Percentiles rank a stretch among this genome's conserved stretches.
Evolutionary conservation across 768 basidiomycete species (phyloP).

Genomic region (Termitomyces sp.): DNA sequence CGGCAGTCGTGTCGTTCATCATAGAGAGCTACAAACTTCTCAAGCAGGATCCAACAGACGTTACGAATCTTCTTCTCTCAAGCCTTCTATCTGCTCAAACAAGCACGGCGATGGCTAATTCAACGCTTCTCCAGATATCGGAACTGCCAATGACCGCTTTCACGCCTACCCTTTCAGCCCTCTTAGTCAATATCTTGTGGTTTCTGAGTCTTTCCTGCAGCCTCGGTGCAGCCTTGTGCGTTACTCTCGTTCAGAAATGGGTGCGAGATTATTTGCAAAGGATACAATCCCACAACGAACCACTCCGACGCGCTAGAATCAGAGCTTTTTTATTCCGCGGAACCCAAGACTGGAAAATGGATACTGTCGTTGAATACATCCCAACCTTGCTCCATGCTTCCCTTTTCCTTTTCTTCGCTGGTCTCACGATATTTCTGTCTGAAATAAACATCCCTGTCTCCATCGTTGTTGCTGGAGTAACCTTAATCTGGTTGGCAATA

Average conservation of each 20-base stretch:
- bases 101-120: not conserved
- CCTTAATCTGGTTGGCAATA: not conserved
- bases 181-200: slow-evolving; percentile 26
- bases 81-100: slow-evolving; percentile 12
- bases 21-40: slow-evolving; percentile 32
- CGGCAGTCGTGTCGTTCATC: slow-evolving; percentile 34
- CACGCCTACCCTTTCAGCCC: slow-evolving; percentile 11
- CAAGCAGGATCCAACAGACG: slow-evolving; percentile 20
- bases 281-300: not conserved
- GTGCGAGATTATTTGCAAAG: slow-evolving; percentile 2
- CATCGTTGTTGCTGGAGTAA: not conserved
- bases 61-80: slow-evolving; percentile 24
- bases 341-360: slow-evolving; percentile 1
- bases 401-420: slow-evolving; percentile 7
- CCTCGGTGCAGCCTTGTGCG: slow-evolving; percentile 22
- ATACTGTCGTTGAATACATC: not conserved
- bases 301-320: not conserved
- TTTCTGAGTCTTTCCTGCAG: slow-evolving; percentile 26
- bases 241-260: slow-evolving; percentile 18
- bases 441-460: not conserved
- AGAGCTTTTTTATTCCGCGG: slow-evolving; percentile 2
- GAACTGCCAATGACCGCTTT: slow-evolving; percentile 2
- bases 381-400: slow-evolving; percentile 6
- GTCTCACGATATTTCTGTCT: slow-evolving; percentile 3
- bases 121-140: not conserved